Conservation (phyloP, 2,329 filamentous ascomycete species). For the Colletotrichum coccodes region DNA sequence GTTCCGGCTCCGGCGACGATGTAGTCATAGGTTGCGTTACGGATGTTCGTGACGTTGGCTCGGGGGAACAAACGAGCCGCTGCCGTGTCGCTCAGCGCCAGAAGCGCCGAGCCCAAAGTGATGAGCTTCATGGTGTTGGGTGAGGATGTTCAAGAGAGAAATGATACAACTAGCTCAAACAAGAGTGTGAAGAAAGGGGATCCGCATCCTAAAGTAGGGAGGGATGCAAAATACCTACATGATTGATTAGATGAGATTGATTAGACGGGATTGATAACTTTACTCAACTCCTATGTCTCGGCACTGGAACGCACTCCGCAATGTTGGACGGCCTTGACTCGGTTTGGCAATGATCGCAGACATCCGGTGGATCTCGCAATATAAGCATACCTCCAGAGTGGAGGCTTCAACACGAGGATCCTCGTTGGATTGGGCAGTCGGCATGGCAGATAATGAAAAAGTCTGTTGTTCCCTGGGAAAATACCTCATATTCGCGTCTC, state of each 20-base stretch:
- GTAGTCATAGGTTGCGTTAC: slow-evolving; percentile 32
- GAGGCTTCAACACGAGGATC: background rate
- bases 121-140: slow-evolving; percentile 25
- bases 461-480: background rate
- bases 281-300: background rate
- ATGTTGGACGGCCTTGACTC: background rate
- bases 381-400: slow-evolving; percentile 3
- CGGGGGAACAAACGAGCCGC: slow-evolving; percentile 3
- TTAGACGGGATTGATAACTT: slow-evolving; percentile 3
- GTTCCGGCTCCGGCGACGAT: slow-evolving; percentile 34
- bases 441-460: background rate
- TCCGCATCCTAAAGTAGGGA: background rate
- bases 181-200: background rate
- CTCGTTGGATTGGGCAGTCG: background rate
- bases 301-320: background rate
- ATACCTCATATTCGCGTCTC: slow-evolving; percentile 15
- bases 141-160: background rate
- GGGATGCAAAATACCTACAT: background rate
- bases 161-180: background rate
- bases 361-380: background rate
- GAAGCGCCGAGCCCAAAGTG: slow-evolving; percentile 17
- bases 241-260: slow-evolving; percentile 20
- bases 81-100: slow-evolving; percentile 17
- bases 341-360: background rate
- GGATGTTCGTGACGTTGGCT: slow-evolving; percentile 23